Evolutionary conservation across 345 rosid species (phyloP).

Genomic region (Mangifera indica): DNA sequence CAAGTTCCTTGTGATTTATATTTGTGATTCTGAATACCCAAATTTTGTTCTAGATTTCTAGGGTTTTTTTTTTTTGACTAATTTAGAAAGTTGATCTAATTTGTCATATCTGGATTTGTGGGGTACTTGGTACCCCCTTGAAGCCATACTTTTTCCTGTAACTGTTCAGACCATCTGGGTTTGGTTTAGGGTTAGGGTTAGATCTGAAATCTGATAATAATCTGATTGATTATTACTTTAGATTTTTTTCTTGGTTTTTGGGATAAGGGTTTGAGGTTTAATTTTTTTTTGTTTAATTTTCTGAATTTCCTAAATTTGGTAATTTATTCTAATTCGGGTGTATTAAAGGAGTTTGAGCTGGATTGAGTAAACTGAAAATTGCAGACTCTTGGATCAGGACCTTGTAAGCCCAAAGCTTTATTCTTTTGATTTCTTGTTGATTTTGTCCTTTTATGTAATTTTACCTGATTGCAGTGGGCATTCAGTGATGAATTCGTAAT

Average conservation of each 20-base stretch:
- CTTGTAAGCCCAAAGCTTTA: slow-evolving; percentile 31
- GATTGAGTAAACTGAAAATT: slow-evolving; percentile 30
- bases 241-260: neutral
- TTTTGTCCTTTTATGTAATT: slow-evolving; percentile 20
- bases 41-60: slow-evolving; percentile 5
- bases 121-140: slow-evolving; percentile 17
- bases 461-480: neutral
- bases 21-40: neutral
- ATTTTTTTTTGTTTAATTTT: neutral
- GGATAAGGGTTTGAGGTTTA: slow-evolving; percentile 24
- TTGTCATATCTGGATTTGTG: slow-evolving; percentile 34
- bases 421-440: neutral
- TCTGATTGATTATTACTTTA: slow-evolving; percentile 18
- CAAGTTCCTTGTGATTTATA: slow-evolving; percentile 9
- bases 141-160: neutral
- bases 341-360: slow-evolving; percentile 38
- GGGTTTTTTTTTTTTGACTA: slow-evolving; percentile 26
- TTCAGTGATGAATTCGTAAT: neutral
- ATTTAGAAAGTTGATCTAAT: slow-evolving; percentile 23
- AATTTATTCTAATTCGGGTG: slow-evolving; percentile 22
- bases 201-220: slow-evolving; percentile 50
- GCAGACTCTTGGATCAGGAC: slow-evolving; percentile 37
- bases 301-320: slow-evolving; percentile 13
- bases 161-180: slow-evolving; percentile 24
- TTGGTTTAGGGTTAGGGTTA: slow-evolving; percentile 35